Base-by-base conservation (phyloP, 345 rosid species). In the Populus simonii region DNA sequence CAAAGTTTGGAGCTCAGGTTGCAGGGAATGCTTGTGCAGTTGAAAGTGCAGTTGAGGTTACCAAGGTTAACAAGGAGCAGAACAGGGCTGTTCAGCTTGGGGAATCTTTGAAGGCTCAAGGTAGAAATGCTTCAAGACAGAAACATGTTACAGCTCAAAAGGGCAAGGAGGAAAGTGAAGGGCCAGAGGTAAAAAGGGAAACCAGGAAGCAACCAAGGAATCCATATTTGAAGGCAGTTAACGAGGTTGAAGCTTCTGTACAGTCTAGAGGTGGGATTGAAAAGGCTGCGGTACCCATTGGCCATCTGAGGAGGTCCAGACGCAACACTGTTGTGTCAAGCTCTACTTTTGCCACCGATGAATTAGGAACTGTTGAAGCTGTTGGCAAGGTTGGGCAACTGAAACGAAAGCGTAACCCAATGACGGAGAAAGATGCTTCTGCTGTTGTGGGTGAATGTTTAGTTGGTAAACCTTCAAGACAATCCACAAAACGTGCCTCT, bases 251-350 rank as follows among this genome's bases (percentile, higher is more conserved):
- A 41, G 82, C 74, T 18, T 20, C 65, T 77, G 61, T 36, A 33
- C 80, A 81, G 43, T 36, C 75, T 66, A 38, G 35, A 38, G 45
- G 66, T 61, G 72, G 72, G 65, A 6, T 11, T 72, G 80, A 75
- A 62, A 80, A 36, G 77, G 84, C 55, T 36, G 20, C 55, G 25
- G 2, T 65, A 73, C 36, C 76, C 11, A 66, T 51, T 65, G 47
- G 73, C 12, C 66, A 62, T 31, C 71, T 35, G 6, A 83, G 86
- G 70, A 77, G 84, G 80, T 83, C 76, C 63, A 84, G 85, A 61
- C 70, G 84, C 41, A 76, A 66, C 55, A 74, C 77, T 80, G 61
- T 66, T 43, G 41, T 74, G 22, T 70, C 66, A 10, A 82, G 18
- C 43, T 31, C 85, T 33, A 51, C 73, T 23, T 73, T 63, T 75